Base-by-base conservation (phyloP, 805 yeast species). In the Zygotorulaspora danielsina region DNA sequence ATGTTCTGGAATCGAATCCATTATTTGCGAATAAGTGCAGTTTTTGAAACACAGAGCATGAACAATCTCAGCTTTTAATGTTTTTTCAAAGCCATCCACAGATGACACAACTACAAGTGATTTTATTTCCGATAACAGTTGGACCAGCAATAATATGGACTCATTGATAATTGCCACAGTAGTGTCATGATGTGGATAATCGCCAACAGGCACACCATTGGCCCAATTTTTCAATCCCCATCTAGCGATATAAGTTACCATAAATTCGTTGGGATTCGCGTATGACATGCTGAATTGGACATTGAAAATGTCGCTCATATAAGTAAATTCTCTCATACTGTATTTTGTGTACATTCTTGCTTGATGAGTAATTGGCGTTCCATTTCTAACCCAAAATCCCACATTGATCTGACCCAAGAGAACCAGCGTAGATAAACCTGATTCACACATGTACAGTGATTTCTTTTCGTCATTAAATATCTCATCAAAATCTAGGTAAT, bases 321-420 rank as follows among this genome's bases (percentile, higher is more conserved):
- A 89, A 0, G 96, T 95, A 44, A 78, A 76, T 47, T 89, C 97
- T 39, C 97, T 69, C 35, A 89, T 70, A 3, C 87, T 84, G 9
- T 88, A 74, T 42, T 77, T 81, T 27, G 83, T 74, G 58, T 90
- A 90, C 41, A 88, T 78, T 49, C 79, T 82, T 47, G 84, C 71
- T 55, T 90, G 97, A 18, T 80, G 78, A 28, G 83, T 71, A 4
- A 87, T 79, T 28, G 89, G 81, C 42, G 77, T 73, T 0, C 98
- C 98, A 61, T 90, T 90, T 53, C 97, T 74, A 0, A 90, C 96
- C 97, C 97, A 90, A 41, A 83, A 74, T 0, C 96, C 96, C 0
- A 84, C 79, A 44, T 85, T 81, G 6, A 90, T 84, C 53, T 93
- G 97, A 0, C 96, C 78, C 48, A 86, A 63, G 6, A 85, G 61